Percentiles rank a stretch among this genome's conserved stretches.
Evolutionary conservation across 139 green algal species (phyloP).

Genomic region (Tetraselmis striata): DNA sequence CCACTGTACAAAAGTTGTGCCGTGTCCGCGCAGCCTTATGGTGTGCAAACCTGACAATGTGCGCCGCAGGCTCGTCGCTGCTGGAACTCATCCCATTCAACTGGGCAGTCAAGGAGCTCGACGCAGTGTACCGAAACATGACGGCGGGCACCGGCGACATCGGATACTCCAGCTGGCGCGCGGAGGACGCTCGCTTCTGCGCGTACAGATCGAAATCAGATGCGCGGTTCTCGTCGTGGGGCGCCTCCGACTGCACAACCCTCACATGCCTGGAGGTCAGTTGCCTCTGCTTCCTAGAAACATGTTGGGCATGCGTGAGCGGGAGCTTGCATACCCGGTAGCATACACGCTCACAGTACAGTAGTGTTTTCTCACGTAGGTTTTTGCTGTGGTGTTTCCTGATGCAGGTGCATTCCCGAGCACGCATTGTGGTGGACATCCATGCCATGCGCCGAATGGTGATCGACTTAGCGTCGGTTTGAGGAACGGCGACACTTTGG

Average conservation of each 20-base stretch:
- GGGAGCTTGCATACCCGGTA: too few species aligned
- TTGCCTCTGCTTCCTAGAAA: too few species aligned
- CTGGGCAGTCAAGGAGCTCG: background rate
- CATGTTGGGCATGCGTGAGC: too few species aligned
- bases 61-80: background rate
- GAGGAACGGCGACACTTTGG: too few species aligned
- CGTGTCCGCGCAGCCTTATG: too few species aligned
- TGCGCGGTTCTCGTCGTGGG: background rate
- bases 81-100: background rate
- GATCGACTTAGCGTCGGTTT: too few species aligned
- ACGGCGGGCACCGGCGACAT: background rate
- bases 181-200: background rate
- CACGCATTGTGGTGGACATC: background rate
- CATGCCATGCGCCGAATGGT: background rate
- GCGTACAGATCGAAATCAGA: background rate
- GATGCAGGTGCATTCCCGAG: background rate
- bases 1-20: too few species aligned
- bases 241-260: background rate
- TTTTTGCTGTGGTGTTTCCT: background rate
- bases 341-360: too few species aligned
- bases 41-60: too few species aligned
- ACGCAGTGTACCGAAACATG: background rate
- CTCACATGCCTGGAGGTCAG: background rate
- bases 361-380: background rate
- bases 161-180: background rate